These are phyloP conservation scores for Citrus sp. DNA, from an alignment of 345 rosid genomes.

Conservation along the genomic window DNA sequence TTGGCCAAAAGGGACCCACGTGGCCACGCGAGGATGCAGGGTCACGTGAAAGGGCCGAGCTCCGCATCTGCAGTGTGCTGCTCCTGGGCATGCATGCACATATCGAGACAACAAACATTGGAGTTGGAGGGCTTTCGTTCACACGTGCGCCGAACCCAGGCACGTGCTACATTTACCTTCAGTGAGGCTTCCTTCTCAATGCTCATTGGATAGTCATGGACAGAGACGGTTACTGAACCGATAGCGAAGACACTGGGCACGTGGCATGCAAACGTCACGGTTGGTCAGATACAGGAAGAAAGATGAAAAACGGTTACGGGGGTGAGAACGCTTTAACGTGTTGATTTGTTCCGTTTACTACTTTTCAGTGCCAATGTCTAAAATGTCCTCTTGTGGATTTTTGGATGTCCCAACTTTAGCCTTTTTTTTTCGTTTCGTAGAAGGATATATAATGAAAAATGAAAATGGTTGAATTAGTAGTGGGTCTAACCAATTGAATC, in stretches of 20 bases:
- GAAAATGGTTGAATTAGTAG: too few relatives aligned
- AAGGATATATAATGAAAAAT: too few relatives aligned
- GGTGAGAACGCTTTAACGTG: constrained; percentile 8
- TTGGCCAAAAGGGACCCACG: too few relatives aligned
- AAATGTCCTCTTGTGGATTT: not conserved
- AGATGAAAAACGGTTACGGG: not conserved
- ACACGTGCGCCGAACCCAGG: constrained; percentile 26
- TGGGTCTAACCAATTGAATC: too few relatives aligned
- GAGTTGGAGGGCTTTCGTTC: not conserved
- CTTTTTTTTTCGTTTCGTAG: not conserved
- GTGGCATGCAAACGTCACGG: constrained; percentile 14
- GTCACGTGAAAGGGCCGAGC: constrained; percentile 27
- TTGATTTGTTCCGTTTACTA: constrained; percentile 1
- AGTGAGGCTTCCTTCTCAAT: not conserved
- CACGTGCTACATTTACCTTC: not conserved
- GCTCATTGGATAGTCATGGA: constrained; percentile 15
- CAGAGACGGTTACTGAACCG: constrained; percentile 19
- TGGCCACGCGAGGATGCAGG: constrained; percentile 18
- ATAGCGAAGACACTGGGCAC: not conserved
- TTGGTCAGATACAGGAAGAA: not conserved
- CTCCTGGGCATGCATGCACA: constrained; percentile 6
- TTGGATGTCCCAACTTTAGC: not conserved
- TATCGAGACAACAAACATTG: not conserved
- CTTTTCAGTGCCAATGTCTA: not conserved
- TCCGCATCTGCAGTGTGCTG: constrained; percentile 10